These are phyloP conservation scores for Fusarium nematophilum DNA, from an alignment of 2,329 filamentous ascomycete species.

Conservation along the genomic window DNA sequence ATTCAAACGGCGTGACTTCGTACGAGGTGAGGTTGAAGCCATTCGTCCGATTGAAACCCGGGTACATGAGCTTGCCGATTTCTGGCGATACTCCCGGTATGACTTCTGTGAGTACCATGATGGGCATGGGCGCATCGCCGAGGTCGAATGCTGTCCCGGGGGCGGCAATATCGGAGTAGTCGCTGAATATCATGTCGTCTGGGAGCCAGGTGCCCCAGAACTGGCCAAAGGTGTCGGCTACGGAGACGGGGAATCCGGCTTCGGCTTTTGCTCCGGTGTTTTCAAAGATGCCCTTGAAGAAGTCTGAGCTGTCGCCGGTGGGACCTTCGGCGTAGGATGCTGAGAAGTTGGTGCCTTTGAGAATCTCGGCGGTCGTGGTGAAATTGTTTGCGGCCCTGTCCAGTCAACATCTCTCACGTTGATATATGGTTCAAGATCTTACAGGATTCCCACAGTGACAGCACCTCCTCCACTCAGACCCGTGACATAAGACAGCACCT, in stretches of 20 bases:
- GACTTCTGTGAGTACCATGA: slow-evolving; percentile 43
- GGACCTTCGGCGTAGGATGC: slow-evolving; percentile 29
- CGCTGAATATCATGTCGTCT: slow-evolving; percentile 18
- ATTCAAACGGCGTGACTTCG: slow-evolving; percentile 49
- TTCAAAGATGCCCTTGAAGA: slow-evolving; percentile 35
- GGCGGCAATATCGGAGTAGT: slow-evolving; percentile 41
- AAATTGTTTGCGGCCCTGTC: slow-evolving; percentile 44
- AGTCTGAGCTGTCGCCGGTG: slow-evolving; percentile 21
- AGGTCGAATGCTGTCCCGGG: slow-evolving; percentile 22
- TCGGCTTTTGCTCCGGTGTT: slow-evolving; percentile 39
- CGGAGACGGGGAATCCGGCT: slow-evolving; percentile 40
- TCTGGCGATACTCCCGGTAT: slow-evolving; percentile 43
- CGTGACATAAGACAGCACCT: slow-evolving; percentile 42
- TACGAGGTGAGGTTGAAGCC: slow-evolving; percentile 47
- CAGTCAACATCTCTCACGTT: accelerated
- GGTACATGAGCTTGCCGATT: slow-evolving; percentile 44
- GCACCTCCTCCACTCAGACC: slow-evolving; percentile 45
- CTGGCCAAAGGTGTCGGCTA: slow-evolving; percentile 42
- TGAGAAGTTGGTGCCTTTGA: slow-evolving; percentile 40
- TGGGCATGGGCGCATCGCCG: slow-evolving; percentile 45
- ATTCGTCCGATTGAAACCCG: slow-evolving; percentile 40
- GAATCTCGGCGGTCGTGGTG: slow-evolving; percentile 27
- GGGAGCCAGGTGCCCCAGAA: slow-evolving; percentile 44
- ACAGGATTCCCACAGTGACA: slow-evolving; percentile 42
- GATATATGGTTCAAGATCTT: background rate